These are phyloP conservation scores for Myochromella boudieri DNA, from an alignment of 768 basidiomycete genomes.

Conservation along the genomic window DNA sequence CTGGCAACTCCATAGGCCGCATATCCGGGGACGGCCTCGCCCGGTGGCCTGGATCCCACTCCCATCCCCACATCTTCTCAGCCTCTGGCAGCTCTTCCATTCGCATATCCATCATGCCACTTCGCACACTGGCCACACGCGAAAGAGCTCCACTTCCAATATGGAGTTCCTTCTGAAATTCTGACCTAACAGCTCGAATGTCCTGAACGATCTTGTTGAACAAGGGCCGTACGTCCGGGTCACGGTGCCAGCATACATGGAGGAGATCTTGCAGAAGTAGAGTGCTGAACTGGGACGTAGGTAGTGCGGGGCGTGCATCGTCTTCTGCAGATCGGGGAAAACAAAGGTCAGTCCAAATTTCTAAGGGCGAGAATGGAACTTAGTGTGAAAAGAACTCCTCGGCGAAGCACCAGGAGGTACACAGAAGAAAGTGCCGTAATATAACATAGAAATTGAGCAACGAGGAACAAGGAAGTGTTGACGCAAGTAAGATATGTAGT, in stretches of 20 bases:
- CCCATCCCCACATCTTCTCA: constrained; percentile 8
- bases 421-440: too few relatives aligned
- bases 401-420: too few relatives aligned
- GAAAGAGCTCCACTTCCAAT: not conserved
- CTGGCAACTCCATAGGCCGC: constrained; percentile 30
- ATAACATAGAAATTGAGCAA: too few relatives aligned
- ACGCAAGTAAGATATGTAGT: too few relatives aligned
- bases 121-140: constrained; percentile 16
- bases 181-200: constrained; percentile 44
- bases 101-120: constrained; percentile 3
- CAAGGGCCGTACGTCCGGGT: constrained; percentile 49
- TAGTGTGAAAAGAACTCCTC: too few relatives aligned
- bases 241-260: constrained; percentile 53
- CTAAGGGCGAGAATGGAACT: constrained; percentile 1
- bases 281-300: constrained; percentile 32
- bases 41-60: constrained; percentile 15
- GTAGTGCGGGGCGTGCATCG: constrained; percentile 51
- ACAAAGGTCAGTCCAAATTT: not conserved
- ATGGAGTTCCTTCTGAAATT: constrained; percentile 15
- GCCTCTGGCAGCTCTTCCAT: constrained; percentile 16
- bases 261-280: constrained; percentile 44
- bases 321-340: constrained; percentile 34
- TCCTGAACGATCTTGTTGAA: constrained; percentile 50
- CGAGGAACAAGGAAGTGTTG: too few relatives aligned
- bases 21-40: constrained; percentile 39